A percentile compares a stretch with the other conserved stretches of the same genome.
phyloP scores from a whole-genome alignment of 2,329 filamentous ascomycete genomes.

The Pseudocercospora vitis region DNA sequence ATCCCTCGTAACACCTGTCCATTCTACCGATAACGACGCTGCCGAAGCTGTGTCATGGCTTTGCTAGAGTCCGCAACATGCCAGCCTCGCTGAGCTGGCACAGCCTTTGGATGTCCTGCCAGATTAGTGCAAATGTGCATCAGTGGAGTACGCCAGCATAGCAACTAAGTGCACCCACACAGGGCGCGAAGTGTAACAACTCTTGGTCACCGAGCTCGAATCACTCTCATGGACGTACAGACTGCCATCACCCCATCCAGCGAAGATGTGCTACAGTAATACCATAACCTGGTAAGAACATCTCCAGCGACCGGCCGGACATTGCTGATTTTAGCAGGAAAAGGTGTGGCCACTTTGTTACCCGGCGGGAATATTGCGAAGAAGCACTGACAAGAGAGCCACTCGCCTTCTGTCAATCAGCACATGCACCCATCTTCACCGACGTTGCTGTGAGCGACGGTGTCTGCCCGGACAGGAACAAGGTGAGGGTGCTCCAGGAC shows the following conservation, averaged over 20 bases:
- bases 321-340: constrained; percentile 6
- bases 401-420: constrained; percentile 15
- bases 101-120: constrained; percentile 3
- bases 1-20: constrained; percentile 1
- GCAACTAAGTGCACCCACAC: not conserved
- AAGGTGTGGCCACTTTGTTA: constrained; percentile 22
- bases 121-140: not conserved
- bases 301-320: not conserved
- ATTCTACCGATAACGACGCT: not conserved
- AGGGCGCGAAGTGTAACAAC: not conserved
- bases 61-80: not conserved
- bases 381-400: constrained; percentile 19
- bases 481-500: constrained; percentile 9
- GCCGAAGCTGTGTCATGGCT: constrained; percentile 3
- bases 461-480: constrained; percentile 23
- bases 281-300: constrained; percentile 19
- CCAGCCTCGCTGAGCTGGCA: constrained; percentile 1
- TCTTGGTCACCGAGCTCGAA: not conserved
- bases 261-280: constrained; percentile 24
- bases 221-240: not conserved
- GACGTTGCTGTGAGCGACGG: constrained; percentile 19
- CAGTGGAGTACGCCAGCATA: not conserved
- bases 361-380: constrained; percentile 20
- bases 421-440: constrained; percentile 22
- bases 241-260: not conserved